These are phyloP conservation scores for Dittrichia graveolens DNA, from an alignment of 129 eudicot genomes.

Conservation along the genomic window DNA sequence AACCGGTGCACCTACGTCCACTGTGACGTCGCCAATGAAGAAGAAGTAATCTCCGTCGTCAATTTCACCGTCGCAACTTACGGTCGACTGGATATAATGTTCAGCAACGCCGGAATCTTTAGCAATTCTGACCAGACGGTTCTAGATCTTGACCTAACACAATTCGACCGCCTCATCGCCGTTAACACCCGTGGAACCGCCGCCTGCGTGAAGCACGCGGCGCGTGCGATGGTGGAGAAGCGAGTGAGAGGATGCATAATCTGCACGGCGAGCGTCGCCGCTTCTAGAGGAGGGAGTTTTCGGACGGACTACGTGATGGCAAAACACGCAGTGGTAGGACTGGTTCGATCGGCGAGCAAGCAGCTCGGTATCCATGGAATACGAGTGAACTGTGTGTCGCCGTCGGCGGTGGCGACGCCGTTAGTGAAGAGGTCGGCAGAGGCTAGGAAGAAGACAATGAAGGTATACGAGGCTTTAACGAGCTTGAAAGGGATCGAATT, in stretches of 20 bases:
- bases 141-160: slow-evolving; percentile 27
- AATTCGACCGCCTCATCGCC: slow-evolving; percentile 25
- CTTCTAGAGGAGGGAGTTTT: slow-evolving; percentile 20
- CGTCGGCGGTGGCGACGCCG: slow-evolving; percentile 33
- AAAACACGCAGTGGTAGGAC: slow-evolving; percentile 40
- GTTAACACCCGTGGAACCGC: slow-evolving; percentile 37
- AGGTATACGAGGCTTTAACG: slow-evolving; percentile 18
- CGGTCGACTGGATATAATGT: slow-evolving; percentile 52
- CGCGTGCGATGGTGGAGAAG: slow-evolving; percentile 34
- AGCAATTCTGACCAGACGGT: slow-evolving; percentile 25
- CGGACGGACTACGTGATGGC: slow-evolving; percentile 40
- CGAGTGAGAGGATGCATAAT: slow-evolving; percentile 32
- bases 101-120: slow-evolving; percentile 47
- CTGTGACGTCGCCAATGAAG: slow-evolving; percentile 46
- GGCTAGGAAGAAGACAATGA: slow-evolving; percentile 21
- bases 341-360: slow-evolving; percentile 40
- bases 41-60: slow-evolving; percentile 33
- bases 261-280: slow-evolving; percentile 35
- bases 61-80: slow-evolving; percentile 28
- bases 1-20: slow-evolving; percentile 34
- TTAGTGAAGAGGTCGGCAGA: slow-evolving; percentile 25
- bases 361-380: slow-evolving; percentile 41
- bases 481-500: slow-evolving; percentile 28
- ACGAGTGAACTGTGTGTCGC: slow-evolving; percentile 44
- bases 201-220: slow-evolving; percentile 38